These are phyloP conservation scores for Gaultheria prostrata DNA, from an alignment of 148 eudicot species.

Conservation along the genomic window DNA sequence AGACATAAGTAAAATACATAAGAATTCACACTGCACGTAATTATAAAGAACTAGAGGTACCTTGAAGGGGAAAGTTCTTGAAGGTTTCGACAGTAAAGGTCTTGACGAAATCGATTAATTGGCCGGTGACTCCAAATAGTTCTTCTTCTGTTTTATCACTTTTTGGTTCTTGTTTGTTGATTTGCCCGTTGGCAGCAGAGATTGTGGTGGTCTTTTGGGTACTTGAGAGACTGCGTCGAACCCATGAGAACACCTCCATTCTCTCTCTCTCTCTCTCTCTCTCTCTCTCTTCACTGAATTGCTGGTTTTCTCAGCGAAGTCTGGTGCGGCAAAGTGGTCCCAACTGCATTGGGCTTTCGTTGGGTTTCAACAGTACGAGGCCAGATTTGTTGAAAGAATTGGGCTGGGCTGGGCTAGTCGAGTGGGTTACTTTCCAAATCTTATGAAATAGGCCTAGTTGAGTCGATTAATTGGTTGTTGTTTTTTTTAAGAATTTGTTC, in stretches of 20 bases:
- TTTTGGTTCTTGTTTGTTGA: conserved; percentile 6
- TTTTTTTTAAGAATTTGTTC: neutral
- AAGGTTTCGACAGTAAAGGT: conserved; percentile 72
- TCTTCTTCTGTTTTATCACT: conserved; percentile 30
- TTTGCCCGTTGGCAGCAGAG: neutral
- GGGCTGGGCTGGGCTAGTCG: neutral
- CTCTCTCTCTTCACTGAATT: neutral
- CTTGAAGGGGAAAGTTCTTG: conserved; percentile 61
- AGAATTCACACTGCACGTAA: neutral
- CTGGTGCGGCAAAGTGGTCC: neutral
- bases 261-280: conserved; percentile 9
- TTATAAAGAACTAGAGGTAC: conserved; percentile 22
- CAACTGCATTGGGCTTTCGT: neutral
- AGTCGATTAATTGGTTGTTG: neutral
- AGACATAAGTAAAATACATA: neutral
- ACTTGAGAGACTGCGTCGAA: conserved; percentile 48
- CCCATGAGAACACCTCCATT: conserved; percentile 64
- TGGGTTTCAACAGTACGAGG: neutral
- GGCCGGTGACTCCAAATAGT: conserved; percentile 54
- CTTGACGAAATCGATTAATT: conserved; percentile 60
- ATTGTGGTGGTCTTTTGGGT: conserved; percentile 26
- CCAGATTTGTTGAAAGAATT: neutral
- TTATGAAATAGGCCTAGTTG: neutral
- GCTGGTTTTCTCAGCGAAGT: neutral
- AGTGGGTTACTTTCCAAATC: neutral